phyloP scores from a whole-genome alignment of 352 stramenopile species.

The Phytophthora syringae region DNA sequence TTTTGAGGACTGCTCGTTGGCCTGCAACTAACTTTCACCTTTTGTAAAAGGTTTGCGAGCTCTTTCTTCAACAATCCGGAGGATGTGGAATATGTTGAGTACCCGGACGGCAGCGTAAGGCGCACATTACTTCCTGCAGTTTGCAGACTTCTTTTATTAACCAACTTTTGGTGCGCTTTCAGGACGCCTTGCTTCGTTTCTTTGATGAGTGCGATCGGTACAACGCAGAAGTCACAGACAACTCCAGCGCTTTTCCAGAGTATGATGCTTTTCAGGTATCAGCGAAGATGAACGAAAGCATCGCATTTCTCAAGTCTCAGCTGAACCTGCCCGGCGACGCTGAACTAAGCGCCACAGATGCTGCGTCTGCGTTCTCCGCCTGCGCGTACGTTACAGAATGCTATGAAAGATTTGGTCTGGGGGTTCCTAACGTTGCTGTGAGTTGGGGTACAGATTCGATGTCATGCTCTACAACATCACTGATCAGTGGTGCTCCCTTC shows the following conservation, averaged over 20 bases:
- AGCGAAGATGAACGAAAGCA: conserved; percentile 40
- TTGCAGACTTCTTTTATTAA: not conserved
- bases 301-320: conserved; percentile 38
- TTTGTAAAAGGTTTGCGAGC: conserved; percentile 49
- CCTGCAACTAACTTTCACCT: not conserved
- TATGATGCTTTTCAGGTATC: conserved; percentile 43
- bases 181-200: conserved; percentile 73
- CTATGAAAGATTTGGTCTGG: not conserved
- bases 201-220: conserved; percentile 74
- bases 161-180: not conserved
- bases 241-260: conserved; percentile 49
- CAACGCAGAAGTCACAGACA: conserved; percentile 52
- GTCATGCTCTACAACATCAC: conserved; percentile 57
- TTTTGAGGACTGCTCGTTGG: not conserved
- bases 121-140: not conserved
- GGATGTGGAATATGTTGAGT: conserved; percentile 59
- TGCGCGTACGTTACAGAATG: conserved; percentile 53
- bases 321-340: conserved; percentile 44
- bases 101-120: conserved; percentile 45
- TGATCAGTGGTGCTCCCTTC: conserved; percentile 69
- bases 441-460: conserved; percentile 52
- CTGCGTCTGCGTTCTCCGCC: conserved; percentile 55
- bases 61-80: conserved; percentile 68
- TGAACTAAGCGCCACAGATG: conserved; percentile 44
- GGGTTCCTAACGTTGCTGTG: not conserved